Base-by-base conservation (phyloP, 2,329 filamentous ascomycete genomes). In the Rhynchosporium graminicola region DNA sequence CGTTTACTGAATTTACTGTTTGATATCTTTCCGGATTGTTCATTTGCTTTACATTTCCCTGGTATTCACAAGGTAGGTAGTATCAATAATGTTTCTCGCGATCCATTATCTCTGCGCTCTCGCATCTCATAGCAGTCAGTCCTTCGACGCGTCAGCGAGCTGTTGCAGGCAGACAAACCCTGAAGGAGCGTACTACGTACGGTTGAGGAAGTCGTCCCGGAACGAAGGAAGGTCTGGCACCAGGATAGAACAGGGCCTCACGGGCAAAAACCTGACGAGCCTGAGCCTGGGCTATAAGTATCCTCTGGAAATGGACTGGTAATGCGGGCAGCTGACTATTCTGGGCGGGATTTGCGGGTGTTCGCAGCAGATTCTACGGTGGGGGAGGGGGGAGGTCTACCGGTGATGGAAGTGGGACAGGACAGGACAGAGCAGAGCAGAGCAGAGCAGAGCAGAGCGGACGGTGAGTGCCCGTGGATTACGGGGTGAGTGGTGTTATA, bases 141-240 rank as follows among this genome's bases (percentile, higher is more conserved):
- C 5, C 9, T 36, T 54, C 36, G 26, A 38, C 36, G 51, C 26
- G 40, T 54, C 40, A 45, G 52, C 29, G 42, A 36, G 54, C 42
- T 33, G 54, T 31, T 31, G 52, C 29, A 57, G 54, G 54, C 40
- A 13, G 6, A 28, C 4, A 12, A 33, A 45, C 54, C 54, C 52
- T 56, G 52, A 5, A 40, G 26, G 54, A 57, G 38, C 54, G 45
- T 57, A 40, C 54, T 57, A 57, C 54, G 54, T 57, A 46, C 54
- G 54, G 54, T 57, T 36, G 40, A 40, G 45, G 54, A 57, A 43
- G 54, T 20, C 40, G 13, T 46, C 54, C 54, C 20, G 40, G 3
- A 28, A 46, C 40, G 54, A 57, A 57, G 28, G 54, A 57, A 57
- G 28, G 40, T n/a, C 38, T 29, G 20, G 38, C 9, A 5, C 1